Base-by-base conservation (phyloP, 2,329 filamentous ascomycete species). In the Bipolaris oryzae region DNA sequence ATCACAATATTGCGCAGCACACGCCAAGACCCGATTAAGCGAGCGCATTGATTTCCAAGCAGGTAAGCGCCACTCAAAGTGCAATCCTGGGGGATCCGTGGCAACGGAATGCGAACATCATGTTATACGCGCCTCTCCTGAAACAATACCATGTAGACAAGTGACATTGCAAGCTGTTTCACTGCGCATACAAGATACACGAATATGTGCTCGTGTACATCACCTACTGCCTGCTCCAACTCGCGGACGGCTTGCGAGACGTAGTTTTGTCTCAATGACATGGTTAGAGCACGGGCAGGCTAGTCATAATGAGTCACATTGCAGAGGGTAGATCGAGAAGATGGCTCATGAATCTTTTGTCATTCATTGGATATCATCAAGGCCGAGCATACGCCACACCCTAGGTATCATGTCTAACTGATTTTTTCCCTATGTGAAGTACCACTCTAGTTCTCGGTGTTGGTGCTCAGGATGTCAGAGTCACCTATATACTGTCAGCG, bases 391-490 rank as follows among this genome's bases (percentile, higher is more conserved):
- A 59, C 60, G 61, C 62, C 58, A 53, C 64, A 53, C 61, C 51
- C 55, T 62, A 60, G 63, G 64, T 69, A 70, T 69, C 63, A 64
- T 58, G 53, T 68, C 58, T 66, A 62, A 61, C 51, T 63, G 52
- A 38, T 54, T 51, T 54, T 45, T 54, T 57, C 41, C 38, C 41
- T 20, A 38, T 25, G 16, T 37, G 34, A 44, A 35, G 41, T 37
- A 52, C 48, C 54, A 55, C 44, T 58, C 69, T 68, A 69, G 66
- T 80, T 81, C 62, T 75, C 72, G 52, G 78, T 71, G 72, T 88
- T 87, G 81, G 91, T 88, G 82, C 84, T 89, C 74, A 99, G 87
- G 81, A 99, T 99, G 82, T 99, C 95, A 72, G 92, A 96, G 88
- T 98, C 80, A 80, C 73, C 71, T 73, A 46, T 51, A 18, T 6